Evolutionary conservation across 768 basidiomycete genomes (phyloP).

Genomic region (Kwoniella dejecticola): DNA sequence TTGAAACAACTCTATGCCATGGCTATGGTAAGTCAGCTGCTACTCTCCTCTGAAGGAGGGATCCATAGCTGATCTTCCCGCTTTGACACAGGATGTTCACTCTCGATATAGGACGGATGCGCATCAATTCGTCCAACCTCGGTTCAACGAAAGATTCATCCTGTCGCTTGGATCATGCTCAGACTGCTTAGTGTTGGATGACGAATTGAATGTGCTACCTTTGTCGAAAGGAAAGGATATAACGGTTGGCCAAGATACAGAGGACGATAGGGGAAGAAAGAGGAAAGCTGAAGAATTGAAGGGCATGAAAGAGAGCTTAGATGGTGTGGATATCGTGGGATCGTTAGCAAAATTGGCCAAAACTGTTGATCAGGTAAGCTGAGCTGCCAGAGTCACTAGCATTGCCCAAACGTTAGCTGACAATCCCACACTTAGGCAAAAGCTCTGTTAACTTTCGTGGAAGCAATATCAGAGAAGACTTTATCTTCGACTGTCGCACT

Average conservation of each 20-base stretch:
- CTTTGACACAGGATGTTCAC: conserved; percentile 79
- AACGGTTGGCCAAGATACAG: conserved; percentile 63
- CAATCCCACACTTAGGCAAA: conserved; percentile 60
- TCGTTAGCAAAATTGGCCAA: conserved; percentile 86
- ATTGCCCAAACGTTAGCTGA: not conserved
- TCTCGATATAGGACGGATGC: conserved; percentile 88
- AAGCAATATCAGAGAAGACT: conserved; percentile 83
- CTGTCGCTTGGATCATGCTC: conserved; percentile 90
- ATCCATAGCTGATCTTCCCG: too few relatives aligned
- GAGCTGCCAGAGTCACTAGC: not conserved
- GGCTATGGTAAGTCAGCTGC: conserved; percentile 63
- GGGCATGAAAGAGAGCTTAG: conserved; percentile 73
- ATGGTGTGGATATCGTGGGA: conserved; percentile 81
- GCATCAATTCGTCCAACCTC: conserved; percentile 69
- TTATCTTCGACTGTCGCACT: conserved; percentile 91
- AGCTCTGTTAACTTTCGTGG: conserved; percentile 89
- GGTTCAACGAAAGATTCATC: conserved; percentile 99
- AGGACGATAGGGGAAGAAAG: conserved; percentile 58
- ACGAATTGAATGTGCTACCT: conserved; percentile 96
- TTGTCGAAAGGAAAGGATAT: conserved; percentile 95
- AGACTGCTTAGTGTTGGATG: conserved; percentile 92
- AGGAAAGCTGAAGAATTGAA: conserved; percentile 68
- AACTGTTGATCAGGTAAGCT: conserved; percentile 79
- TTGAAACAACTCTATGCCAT: conserved; percentile 88
- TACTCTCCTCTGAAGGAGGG: too few relatives aligned